Conservation (phyloP, 1,139 yeast species). For the Pneumocystis carinii region DNA sequence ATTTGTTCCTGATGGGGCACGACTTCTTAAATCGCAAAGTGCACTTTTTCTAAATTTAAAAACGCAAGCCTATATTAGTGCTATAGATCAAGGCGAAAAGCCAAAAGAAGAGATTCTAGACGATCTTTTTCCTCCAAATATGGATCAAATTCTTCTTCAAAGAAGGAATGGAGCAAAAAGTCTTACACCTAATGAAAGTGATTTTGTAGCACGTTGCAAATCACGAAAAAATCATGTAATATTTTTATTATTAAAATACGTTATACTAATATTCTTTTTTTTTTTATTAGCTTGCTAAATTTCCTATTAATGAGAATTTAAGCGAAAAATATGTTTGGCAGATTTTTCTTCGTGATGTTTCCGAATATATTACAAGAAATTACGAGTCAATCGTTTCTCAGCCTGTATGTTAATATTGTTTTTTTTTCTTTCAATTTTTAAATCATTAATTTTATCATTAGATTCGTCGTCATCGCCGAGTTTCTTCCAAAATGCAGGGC, state of each 20-base stretch:
- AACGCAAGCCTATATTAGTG: conserved; percentile 89
- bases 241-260: not conserved
- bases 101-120: conserved; percentile 56
- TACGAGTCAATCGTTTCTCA: not conserved
- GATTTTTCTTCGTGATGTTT: conserved; percentile 52
- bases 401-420: not conserved
- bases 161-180: conserved; percentile 17
- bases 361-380: conserved; percentile 47
- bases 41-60: conserved; percentile 68
- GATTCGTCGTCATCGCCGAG: not conserved
- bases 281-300: conserved; percentile 31
- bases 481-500: not conserved
- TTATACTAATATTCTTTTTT: not conserved
- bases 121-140: conserved; percentile 56
- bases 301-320: conserved; percentile 25
- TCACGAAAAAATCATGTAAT: conserved; percentile 30
- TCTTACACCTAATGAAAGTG: conserved; percentile 54
- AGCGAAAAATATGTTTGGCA: conserved; percentile 60
- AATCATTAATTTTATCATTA: not conserved
- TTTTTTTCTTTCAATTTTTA: not conserved
- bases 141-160: conserved; percentile 39
- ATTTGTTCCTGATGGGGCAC: conserved; percentile 38
- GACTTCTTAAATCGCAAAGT: conserved; percentile 67
- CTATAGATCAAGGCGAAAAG: conserved; percentile 58
- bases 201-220: conserved; percentile 54